These are phyloP conservation scores for Candida gorgasii DNA, from an alignment of 805 yeast genomes.

Conservation along the genomic window DNA sequence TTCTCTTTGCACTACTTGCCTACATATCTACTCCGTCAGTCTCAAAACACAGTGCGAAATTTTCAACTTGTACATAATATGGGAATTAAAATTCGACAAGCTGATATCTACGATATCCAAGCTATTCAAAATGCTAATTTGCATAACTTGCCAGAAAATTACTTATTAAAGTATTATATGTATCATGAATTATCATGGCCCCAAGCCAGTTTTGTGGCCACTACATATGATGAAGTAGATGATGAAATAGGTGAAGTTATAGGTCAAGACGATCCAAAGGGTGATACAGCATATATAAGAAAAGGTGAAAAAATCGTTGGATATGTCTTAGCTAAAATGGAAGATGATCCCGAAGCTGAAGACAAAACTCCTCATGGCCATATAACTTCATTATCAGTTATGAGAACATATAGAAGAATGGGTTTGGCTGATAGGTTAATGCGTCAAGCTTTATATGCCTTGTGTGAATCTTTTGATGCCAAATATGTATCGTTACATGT, in stretches of 20 bases:
- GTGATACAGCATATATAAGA: slow-evolving; percentile 64
- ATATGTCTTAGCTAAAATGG: slow-evolving; percentile 94
- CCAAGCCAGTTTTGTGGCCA: slow-evolving; percentile 93
- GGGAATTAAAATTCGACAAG: slow-evolving; percentile 88
- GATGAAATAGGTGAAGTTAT: slow-evolving; percentile 21
- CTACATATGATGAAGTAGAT: slow-evolving; percentile 59
- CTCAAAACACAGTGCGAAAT: slow-evolving; percentile 1
- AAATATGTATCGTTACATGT: slow-evolving; percentile 89
- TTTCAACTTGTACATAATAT: slow-evolving; percentile 30
- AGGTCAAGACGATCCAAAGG: slow-evolving; percentile 41
- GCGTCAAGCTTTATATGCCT: slow-evolving; percentile 78
- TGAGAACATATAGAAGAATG: slow-evolving; percentile 93
- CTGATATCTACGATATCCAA: slow-evolving; percentile 81
- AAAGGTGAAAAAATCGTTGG: slow-evolving; percentile 88
- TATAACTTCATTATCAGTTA: slow-evolving; percentile 88
- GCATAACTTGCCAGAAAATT: slow-evolving; percentile 92
- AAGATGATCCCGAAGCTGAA: slow-evolving; percentile 81
- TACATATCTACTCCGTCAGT: too few species aligned
- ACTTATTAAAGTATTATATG: slow-evolving; percentile 87
- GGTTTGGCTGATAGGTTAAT: slow-evolving; percentile 91
- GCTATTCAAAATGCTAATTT: slow-evolving; percentile 95
- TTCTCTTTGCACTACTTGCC: too few species aligned
- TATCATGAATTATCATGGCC: slow-evolving; percentile 97
- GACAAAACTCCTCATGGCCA: slow-evolving; percentile 87
- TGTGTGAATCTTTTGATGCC: slow-evolving; percentile 80